Evolutionary conservation across 2,329 filamentous ascomycete genomes (phyloP).

Genomic region (Tolypocladium tundrense): DNA sequence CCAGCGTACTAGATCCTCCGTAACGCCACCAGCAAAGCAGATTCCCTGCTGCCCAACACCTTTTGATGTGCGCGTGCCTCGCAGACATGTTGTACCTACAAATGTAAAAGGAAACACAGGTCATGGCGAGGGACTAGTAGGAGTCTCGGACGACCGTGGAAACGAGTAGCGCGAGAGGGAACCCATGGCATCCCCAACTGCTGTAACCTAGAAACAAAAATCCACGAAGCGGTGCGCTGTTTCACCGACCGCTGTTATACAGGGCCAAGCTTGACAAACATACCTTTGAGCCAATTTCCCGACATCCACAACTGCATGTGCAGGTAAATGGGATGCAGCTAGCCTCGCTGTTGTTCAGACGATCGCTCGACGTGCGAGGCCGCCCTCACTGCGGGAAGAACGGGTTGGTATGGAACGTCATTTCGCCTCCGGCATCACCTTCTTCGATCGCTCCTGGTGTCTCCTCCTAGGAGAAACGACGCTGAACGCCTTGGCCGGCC

Average conservation of each 20-base stretch:
- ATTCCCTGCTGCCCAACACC: conserved; percentile 25
- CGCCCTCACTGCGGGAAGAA: conserved; percentile 7
- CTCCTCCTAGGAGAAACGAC: conserved; percentile 44
- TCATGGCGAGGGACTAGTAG: background rate
- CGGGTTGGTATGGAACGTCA: conserved; percentile 5
- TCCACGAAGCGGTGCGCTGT: background rate
- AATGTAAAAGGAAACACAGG: conserved; percentile 7
- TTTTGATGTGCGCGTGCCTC: conserved; percentile 36
- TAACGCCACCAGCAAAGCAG: conserved; percentile 17
- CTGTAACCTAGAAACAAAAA: background rate
- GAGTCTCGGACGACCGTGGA: background rate
- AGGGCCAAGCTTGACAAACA: background rate
- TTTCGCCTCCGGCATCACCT: background rate
- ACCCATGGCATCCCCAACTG: background rate
- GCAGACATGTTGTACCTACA: conserved; percentile 29
- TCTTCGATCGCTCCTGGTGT: background rate
- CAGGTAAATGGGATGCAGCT: background rate
- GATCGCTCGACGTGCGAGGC: background rate
- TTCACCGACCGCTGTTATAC: background rate
- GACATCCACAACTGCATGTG: background rate
- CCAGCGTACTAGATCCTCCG: conserved; percentile 13
- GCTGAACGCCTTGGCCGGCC: conserved; percentile 42
- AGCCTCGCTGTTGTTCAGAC: background rate
- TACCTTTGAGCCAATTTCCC: background rate
- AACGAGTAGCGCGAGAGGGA: background rate